Evolutionary conservation across 805 yeast genomes (phyloP), one percentile per base, ranked within the genome.

Genomic region (Myxozyma lipomycoides): DNA sequence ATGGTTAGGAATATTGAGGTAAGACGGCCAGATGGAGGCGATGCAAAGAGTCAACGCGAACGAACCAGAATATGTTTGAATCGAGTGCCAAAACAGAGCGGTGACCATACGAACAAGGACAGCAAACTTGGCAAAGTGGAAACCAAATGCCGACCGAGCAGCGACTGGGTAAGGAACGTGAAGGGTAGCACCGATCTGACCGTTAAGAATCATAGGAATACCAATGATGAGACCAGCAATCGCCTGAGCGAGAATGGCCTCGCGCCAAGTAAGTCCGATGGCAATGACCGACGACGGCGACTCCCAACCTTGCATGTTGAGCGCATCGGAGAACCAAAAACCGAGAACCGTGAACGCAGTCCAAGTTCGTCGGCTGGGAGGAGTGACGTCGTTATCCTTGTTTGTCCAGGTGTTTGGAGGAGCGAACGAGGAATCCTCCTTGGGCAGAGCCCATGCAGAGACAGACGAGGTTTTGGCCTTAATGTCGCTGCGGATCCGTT

Each of bases 161-260:
- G 86, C 77, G 9, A 89, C 89, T 1, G 96, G 96, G 74, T 87
- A 89, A 0, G 95, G 79, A 46, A 87, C 74, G 63, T 89, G 96
- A 62, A 87, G 85, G 55, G 78, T 77, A 15, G 89, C 75, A 59
- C 96, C 97, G 46, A 86, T 78, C 61, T 95, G 74, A 21, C 95
- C 85, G 18, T 85, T 75, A n/a, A 81, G 64, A 3, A 79, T 76
- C 30, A 89, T 83, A 60, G 87, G 86, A 1, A 76, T 59, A 55
- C 85, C 93, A 55, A 86, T 80, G 42, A 85, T 67, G 18, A 74
- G 24, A 51, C 43, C 48, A 23, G 61, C 60, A 21, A 52, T 9
- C 7, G 48, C 43, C 39, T 45, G 38, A 38, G 45, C 40, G 30
- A 46, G 43, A 26, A 57, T 41, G 22, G 61, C 60, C 46, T 55